Conservation (phyloP, 106 monocot species). For the Dioscorea dumetorum region DNA sequence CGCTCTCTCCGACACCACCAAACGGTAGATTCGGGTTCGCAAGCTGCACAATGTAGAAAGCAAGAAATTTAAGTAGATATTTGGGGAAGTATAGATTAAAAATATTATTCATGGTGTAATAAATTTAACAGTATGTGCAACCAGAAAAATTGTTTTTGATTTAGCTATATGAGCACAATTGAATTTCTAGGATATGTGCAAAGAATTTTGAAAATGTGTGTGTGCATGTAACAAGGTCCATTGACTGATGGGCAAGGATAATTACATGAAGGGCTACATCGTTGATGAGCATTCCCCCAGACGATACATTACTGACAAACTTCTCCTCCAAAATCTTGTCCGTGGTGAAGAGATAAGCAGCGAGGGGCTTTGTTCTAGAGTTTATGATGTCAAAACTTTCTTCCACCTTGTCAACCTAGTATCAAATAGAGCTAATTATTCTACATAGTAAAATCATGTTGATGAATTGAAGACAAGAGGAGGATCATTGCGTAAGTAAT, state of each 20-base stretch:
- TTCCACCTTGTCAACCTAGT: conserved; percentile 55
- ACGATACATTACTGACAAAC: conserved; percentile 43
- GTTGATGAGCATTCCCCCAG: conserved; percentile 70
- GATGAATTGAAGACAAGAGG: not conserved
- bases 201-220: no score
- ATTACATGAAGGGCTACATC: conserved; percentile 56
- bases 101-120: not conserved
- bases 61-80: not conserved
- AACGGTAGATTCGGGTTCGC: conserved; percentile 49
- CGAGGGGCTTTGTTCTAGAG: conserved; percentile 56
- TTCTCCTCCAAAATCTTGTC: conserved; percentile 50
- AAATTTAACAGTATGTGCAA: not conserved
- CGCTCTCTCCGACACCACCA: conserved; percentile 60
- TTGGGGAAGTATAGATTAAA: not conserved
- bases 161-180: not conserved
- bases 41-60: conserved; percentile 20
- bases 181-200: not conserved
- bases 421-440: not conserved
- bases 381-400: conserved; percentile 52
- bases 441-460: not conserved
- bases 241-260: not conserved
- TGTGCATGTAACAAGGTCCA: not conserved
- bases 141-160: not conserved
- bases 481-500: not conserved
- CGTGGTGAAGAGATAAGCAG: conserved; percentile 66